Evolutionary conservation across 352 stramenopile species (phyloP).

Genomic region (Globisporangium cederbergense): DNA sequence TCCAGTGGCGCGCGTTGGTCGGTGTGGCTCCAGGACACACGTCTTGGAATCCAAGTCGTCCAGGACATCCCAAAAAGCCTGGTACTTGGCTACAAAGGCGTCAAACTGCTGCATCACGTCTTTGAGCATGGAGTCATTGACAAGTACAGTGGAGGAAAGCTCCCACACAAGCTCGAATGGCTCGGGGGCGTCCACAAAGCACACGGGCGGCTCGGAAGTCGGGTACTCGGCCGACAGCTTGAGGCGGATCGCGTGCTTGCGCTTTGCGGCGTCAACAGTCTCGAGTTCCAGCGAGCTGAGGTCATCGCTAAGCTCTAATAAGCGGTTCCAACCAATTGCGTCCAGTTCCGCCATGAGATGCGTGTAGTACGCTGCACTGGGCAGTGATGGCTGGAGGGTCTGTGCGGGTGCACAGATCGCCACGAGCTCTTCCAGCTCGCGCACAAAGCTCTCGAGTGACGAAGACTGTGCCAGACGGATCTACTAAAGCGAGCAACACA

Average conservation of each 20-base stretch:
- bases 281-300: slow-evolving; percentile 53
- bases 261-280: slow-evolving; percentile 30
- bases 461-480: slow-evolving; percentile 50
- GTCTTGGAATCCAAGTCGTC: slow-evolving; percentile 69
- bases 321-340: slow-evolving; percentile 49
- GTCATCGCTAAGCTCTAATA: slow-evolving; percentile 58
- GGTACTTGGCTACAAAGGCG: slow-evolving; percentile 30
- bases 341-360: slow-evolving; percentile 61
- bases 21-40: slow-evolving; percentile 76
- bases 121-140: slow-evolving; percentile 18
- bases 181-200: slow-evolving; percentile 54
- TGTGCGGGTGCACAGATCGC: slow-evolving; percentile 31
- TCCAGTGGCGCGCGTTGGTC: slow-evolving; percentile 58
- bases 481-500: slow-evolving; percentile 5
- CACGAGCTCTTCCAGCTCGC: slow-evolving; percentile 61
- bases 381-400: slow-evolving; percentile 21
- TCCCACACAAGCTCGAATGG: slow-evolving; percentile 29
- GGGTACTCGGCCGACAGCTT: slow-evolving; percentile 42
- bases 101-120: slow-evolving; percentile 6
- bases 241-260: slow-evolving; percentile 44
- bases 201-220: slow-evolving; percentile 22
- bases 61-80: slow-evolving; percentile 77
- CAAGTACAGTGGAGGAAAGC: too few species aligned
- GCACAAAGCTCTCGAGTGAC: slow-evolving; percentile 46
- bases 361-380: slow-evolving; percentile 53